Conservation (phyloP, 108 stramenopile species). For the Cyclotella cryptica region DNA sequence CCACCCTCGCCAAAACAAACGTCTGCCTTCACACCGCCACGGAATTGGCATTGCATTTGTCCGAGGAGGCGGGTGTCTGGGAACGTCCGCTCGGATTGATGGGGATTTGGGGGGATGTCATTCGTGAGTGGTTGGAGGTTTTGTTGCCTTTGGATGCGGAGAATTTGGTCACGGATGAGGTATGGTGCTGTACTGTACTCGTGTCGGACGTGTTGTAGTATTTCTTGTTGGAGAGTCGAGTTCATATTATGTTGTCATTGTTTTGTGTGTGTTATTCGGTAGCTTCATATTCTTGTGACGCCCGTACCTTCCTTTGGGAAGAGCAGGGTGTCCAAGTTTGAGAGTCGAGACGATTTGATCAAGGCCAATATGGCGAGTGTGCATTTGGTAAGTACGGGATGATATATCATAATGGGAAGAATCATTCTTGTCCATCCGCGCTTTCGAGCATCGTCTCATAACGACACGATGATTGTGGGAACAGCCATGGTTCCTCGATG, state of each 20-base stretch:
- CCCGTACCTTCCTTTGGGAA: conserved; percentile 74
- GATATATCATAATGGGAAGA: too few relatives aligned
- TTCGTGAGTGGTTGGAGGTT: conserved; percentile 84
- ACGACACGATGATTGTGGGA: too few relatives aligned
- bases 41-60: conserved; percentile 76
- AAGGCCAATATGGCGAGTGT: conserved; percentile 91
- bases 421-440: too few relatives aligned
- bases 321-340: conserved; percentile 64
- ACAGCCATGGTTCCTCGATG: conserved; percentile 89
- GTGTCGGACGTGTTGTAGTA: not conserved
- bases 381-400: conserved; percentile 83
- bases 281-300: conserved; percentile 71
- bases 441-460: too few relatives aligned
- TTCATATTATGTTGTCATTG: not conserved
- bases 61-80: conserved; percentile 82
- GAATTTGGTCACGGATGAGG: conserved; percentile 46
- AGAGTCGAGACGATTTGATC: conserved; percentile 76
- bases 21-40: conserved; percentile 83
- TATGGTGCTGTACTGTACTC: too few relatives aligned
- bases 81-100: conserved; percentile 81
- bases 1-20: conserved; percentile 77
- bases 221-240: too few relatives aligned
- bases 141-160: conserved; percentile 76
- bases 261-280: conserved; percentile 13
- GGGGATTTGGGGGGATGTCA: conserved; percentile 90